A percentile compares a stretch with the other conserved stretches of the same genome.
These are phyloP conservation scores for Pleurotus cornucopiae DNA, from an alignment of 768 basidiomycete genomes.

Conservation along the genomic window DNA sequence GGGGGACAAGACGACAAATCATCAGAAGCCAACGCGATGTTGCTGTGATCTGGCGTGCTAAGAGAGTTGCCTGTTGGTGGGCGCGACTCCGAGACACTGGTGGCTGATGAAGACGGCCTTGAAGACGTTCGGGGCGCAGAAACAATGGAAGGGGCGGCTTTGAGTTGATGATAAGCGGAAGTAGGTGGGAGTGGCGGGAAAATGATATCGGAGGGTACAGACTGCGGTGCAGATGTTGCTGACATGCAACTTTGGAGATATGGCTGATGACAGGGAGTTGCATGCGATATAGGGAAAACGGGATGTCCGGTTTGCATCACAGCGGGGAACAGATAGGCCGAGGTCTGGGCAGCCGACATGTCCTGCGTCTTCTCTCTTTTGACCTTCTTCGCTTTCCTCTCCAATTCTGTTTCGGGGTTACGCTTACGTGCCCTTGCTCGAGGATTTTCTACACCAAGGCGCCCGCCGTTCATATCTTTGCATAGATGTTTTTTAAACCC, in stretches of 20 bases:
- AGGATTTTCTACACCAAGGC: constrained; percentile 29
- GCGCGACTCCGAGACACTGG: background rate
- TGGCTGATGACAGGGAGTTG: constrained; percentile 60
- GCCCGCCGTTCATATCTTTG: constrained; percentile 39
- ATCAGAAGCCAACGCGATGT: background rate
- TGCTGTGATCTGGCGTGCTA: background rate
- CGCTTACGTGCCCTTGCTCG: constrained; percentile 25
- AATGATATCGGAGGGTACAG: constrained; percentile 56
- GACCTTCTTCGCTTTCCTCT: constrained; percentile 32
- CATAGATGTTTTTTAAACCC: constrained; percentile 70
- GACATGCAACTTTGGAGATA: constrained; percentile 62
- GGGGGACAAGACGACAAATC: constrained; percentile 17
- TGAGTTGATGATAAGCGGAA: constrained; percentile 18
- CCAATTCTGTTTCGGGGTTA: constrained; percentile 9
- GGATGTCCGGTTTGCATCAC: constrained; percentile 25
- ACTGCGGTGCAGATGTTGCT: constrained; percentile 33
- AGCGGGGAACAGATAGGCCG: constrained; percentile 17
- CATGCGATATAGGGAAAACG: constrained; percentile 49
- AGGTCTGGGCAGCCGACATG: constrained; percentile 16
- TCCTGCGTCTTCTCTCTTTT: constrained; percentile 39
- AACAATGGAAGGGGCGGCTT: constrained; percentile 16
- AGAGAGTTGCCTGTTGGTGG: too few relatives aligned
- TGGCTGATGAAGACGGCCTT: constrained; percentile 8
- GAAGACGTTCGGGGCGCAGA: constrained; percentile 18
- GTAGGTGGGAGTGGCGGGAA: constrained; percentile 69